phyloP scores from a whole-genome alignment of 805 yeast genomes.

The Metschnikowia picachoensis region DNA sequence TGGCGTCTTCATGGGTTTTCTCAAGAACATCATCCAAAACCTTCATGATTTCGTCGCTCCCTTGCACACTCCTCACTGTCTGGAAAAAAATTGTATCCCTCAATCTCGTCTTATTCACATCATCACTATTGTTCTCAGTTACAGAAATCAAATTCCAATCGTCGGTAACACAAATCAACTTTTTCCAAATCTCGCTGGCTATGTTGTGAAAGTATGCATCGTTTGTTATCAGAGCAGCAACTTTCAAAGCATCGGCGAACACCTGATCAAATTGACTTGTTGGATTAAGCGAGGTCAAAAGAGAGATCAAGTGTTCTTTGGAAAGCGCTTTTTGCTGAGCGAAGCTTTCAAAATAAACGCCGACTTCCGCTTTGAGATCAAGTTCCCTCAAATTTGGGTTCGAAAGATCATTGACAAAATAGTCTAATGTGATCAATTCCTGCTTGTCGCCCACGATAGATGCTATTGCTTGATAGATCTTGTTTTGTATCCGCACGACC shows the following conservation, averaged over 20 bases:
- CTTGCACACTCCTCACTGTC: slow-evolving; percentile 28
- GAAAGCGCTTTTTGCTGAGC: slow-evolving; percentile 37
- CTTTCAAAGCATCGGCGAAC: slow-evolving; percentile 45
- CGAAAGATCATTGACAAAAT: slow-evolving; percentile 18
- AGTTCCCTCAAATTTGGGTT: slow-evolving; percentile 10
- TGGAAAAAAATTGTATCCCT: slow-evolving; percentile 42
- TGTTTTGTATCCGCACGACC: slow-evolving; percentile 47
- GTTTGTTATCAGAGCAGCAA: slow-evolving; percentile 40
- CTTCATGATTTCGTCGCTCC: slow-evolving; percentile 11
- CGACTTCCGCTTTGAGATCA: slow-evolving; percentile 17
- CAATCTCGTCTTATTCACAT: slow-evolving; percentile 35
- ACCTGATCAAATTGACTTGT: slow-evolving; percentile 16
- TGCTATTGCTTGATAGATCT: slow-evolving; percentile 21
- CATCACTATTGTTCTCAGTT: slow-evolving; percentile 38
- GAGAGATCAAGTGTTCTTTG: slow-evolving; percentile 46
- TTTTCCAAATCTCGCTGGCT: slow-evolving; percentile 48
- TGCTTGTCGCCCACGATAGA: slow-evolving; percentile 25
- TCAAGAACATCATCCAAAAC: slow-evolving; percentile 14
- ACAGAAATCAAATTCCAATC: slow-evolving; percentile 44
- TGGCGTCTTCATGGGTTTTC: slow-evolving; percentile 1
- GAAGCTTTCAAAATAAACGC: slow-evolving; percentile 26
- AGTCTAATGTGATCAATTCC: slow-evolving; percentile 25
- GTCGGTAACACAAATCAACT: slow-evolving; percentile 49
- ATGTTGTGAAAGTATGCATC: slow-evolving; percentile 22
- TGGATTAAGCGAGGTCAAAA: slow-evolving; percentile 45